Conservation (phyloP, 169 alveolate species). For the Plasmodium chabaudi region DNA sequence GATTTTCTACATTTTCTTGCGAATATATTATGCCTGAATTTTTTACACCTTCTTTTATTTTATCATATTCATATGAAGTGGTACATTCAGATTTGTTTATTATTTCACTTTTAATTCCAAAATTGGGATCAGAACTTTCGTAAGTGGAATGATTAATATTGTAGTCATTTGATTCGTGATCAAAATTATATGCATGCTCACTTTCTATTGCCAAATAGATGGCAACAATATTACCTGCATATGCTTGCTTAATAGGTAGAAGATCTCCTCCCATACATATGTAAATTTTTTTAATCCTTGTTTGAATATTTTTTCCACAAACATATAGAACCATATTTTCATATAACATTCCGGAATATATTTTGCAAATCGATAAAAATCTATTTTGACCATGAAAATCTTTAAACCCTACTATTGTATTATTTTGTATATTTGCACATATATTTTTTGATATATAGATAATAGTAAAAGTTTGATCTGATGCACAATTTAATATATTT, state of each 20-base stretch:
- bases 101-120: neutral
- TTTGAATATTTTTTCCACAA: slow-evolving; percentile 76
- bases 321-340: slow-evolving; percentile 84
- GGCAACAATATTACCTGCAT: slow-evolving; percentile 87
- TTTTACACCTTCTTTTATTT: neutral
- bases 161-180: neutral
- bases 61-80: slow-evolving; percentile 1
- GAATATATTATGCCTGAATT: neutral
- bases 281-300: slow-evolving; percentile 74
- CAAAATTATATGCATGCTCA: neutral
- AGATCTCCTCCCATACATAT: slow-evolving; percentile 89
- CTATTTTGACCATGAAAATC: slow-evolving; percentile 68
- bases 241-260: slow-evolving; percentile 81
- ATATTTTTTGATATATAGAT: slow-evolving; percentile 70
- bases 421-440: slow-evolving; percentile 74
- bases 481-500: slow-evolving; percentile 34
- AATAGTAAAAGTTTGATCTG: slow-evolving; percentile 24
- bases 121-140: neutral
- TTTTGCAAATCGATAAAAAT: slow-evolving; percentile 51
- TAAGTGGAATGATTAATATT: neutral
- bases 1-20: neutral
- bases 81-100: neutral
- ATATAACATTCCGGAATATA: slow-evolving; percentile 84
- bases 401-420: slow-evolving; percentile 60
- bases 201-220: slow-evolving; percentile 77